Percentiles rank a stretch among this genome's conserved stretches.
Conservation (phyloP, 257 asterid genomes). For the Verbascum thapsus region DNA sequence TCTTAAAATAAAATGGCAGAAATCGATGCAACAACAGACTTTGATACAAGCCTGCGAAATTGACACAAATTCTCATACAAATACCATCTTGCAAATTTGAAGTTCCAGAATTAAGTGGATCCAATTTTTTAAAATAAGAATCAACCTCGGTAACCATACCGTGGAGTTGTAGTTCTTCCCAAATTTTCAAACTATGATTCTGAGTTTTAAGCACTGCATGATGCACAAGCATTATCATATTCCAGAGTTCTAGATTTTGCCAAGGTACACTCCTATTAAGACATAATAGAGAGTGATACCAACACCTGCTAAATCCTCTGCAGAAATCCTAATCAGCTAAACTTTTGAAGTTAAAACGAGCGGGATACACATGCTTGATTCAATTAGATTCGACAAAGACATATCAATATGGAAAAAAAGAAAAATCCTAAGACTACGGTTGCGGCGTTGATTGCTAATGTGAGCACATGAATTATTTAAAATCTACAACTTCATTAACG, state of each 20-base stretch:
- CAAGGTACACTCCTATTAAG: not conserved
- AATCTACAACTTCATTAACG: slow-evolving; percentile 8
- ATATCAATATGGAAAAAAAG: slow-evolving; percentile 11
- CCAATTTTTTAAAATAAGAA: no score
- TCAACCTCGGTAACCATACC: no score
- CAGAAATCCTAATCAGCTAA: slow-evolving; percentile 2
- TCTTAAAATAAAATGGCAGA: not conserved
- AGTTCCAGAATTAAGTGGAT: no score
- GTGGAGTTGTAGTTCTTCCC: no score
- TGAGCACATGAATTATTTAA: not conserved
- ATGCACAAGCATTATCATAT: no score
- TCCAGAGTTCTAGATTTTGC: not conserved
- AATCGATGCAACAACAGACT: not conserved
- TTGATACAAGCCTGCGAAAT: slow-evolving; percentile 22
- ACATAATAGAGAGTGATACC: not conserved
- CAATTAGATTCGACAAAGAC: not conserved
- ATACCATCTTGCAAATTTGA: not conserved
- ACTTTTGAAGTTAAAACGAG: slow-evolving; percentile 15
- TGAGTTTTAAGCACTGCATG: no score
- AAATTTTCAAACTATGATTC: no score
- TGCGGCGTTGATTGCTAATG: slow-evolving; percentile 2
- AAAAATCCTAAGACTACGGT: not conserved
- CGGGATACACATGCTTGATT: slow-evolving; percentile 21
- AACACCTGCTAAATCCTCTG: not conserved
- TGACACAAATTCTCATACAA: not conserved